A percentile compares a stretch with the other conserved stretches of the same genome.
Evolutionary conservation across 1,284 basidiomycete genomes (phyloP).

Genomic region (Takashimella tepidaria): DNA sequence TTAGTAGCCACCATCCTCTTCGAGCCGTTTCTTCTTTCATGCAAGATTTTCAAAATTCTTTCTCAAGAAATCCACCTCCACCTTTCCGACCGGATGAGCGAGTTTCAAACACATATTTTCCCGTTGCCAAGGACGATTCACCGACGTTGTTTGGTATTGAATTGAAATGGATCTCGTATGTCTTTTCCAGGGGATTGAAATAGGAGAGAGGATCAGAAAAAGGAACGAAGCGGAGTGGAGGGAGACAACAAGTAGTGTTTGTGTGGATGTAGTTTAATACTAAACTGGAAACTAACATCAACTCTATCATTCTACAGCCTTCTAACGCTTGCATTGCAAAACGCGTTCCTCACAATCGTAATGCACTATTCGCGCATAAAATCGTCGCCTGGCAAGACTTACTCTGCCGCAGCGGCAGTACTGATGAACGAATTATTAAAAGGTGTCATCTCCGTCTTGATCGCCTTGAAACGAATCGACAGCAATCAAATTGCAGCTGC

Average conservation of each 20-base stretch:
- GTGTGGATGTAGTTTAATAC: too few species aligned
- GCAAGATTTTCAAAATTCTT: background rate
- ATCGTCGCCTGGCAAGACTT: slow-evolving; percentile 63
- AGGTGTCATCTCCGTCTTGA: slow-evolving; percentile 72
- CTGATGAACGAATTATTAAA: slow-evolving; percentile 90
- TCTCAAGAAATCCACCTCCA: background rate
- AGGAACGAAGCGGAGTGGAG: too few species aligned
- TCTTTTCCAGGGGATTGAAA: too few species aligned
- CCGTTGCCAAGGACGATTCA: slow-evolving; percentile 16
- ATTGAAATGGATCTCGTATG: slow-evolving; percentile 46
- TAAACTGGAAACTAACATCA: background rate
- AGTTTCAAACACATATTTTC: background rate
- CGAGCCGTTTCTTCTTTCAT: background rate
- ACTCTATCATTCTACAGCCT: slow-evolving; percentile 55
- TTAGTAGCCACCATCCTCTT: background rate
- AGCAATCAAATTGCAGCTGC: slow-evolving; percentile 22
- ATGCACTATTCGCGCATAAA: slow-evolving; percentile 93
- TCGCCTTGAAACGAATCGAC: slow-evolving; percentile 54
- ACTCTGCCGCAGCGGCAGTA: slow-evolving; percentile 87
- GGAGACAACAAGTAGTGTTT: too few species aligned
- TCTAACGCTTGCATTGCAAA: slow-evolving; percentile 87
- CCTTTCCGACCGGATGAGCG: background rate
- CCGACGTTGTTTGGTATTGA: slow-evolving; percentile 42
- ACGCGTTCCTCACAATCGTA: slow-evolving; percentile 80
- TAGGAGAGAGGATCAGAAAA: too few species aligned